Percentiles rank a stretch among this genome's conserved stretches.
Evolutionary conservation across 169 alveolate species (phyloP).

Genomic region (Plasmodium falciparum): DNA sequence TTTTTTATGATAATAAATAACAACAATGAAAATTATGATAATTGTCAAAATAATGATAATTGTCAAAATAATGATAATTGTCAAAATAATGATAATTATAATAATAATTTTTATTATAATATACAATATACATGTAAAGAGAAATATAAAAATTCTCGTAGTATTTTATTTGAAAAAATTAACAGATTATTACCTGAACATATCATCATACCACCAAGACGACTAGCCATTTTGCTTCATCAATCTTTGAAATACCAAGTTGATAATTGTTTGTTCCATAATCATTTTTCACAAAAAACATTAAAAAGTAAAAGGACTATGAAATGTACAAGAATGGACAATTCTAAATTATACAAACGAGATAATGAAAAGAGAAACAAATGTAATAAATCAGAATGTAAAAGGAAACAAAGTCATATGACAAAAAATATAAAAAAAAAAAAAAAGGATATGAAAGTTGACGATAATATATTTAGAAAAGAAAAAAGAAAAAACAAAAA

Average conservation of each 20-base stretch:
- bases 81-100: not conserved
- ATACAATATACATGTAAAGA: not conserved
- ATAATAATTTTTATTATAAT: not conserved
- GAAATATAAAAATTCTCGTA: slow-evolving; percentile 45
- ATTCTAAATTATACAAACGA: not conserved
- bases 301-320: not conserved
- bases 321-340: not conserved
- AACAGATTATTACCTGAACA: slow-evolving; percentile 74
- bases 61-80: not conserved
- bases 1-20: slow-evolving; percentile 37
- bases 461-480: not conserved
- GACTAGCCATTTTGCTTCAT: slow-evolving; percentile 71
- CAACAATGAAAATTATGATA: no score
- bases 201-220: slow-evolving; percentile 59
- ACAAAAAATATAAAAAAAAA: not conserved
- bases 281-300: slow-evolving; percentile 36
- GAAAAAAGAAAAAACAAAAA: not conserved
- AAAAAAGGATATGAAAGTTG: not conserved
- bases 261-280: slow-evolving; percentile 63
- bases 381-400: not conserved
- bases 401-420: no score
- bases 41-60: not conserved
- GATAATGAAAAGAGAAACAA: not conserved
- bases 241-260: slow-evolving; percentile 70
- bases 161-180: slow-evolving; percentile 61